Conservation (phyloP, 768 basidiomycete genomes). For the Macrolepiota fuliginosa region DNA sequence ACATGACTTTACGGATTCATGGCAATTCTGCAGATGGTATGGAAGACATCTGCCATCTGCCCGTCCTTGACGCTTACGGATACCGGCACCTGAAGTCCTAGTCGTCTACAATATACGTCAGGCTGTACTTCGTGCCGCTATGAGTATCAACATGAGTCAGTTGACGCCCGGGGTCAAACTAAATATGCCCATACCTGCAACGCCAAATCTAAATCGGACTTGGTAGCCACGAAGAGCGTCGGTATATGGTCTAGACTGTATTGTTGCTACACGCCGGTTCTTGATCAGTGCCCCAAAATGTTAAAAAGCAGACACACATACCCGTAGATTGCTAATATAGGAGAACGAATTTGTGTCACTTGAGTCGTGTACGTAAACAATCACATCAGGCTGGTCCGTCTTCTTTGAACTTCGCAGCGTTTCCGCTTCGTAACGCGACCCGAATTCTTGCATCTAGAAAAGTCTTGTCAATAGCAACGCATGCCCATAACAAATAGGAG, state of each 20-base stretch:
- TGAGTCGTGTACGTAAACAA: conserved; percentile 95
- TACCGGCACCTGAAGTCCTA: conserved; percentile 91
- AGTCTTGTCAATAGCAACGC: neutral
- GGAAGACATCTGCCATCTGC: conserved; percentile 85
- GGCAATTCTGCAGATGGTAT: conserved; percentile 79
- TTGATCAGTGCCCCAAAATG: neutral
- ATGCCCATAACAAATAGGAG: neutral
- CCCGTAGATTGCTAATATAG: conserved; percentile 94
- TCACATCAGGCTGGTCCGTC: conserved; percentile 89
- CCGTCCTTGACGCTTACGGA: conserved; percentile 88
- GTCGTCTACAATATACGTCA: conserved; percentile 90
- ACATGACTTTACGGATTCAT: conserved; percentile 75
- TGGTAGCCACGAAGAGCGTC: conserved; percentile 96
- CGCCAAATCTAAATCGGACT: conserved; percentile 95
- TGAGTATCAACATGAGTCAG: conserved; percentile 2
- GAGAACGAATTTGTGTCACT: conserved; percentile 99
- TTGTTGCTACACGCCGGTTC: conserved; percentile 70
- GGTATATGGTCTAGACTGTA: conserved; percentile 94
- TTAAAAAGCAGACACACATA: conserved; percentile 28
- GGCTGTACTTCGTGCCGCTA: conserved; percentile 98
- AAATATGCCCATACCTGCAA: conserved; percentile 60
- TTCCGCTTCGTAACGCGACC: conserved; percentile 92
- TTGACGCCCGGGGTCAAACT: conserved; percentile 4
- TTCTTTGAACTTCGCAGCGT: conserved; percentile 87
- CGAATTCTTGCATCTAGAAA: conserved; percentile 90